Conservation (phyloP, 2,329 filamentous ascomycete genomes). For the Colletotrichum sp. region DNA sequence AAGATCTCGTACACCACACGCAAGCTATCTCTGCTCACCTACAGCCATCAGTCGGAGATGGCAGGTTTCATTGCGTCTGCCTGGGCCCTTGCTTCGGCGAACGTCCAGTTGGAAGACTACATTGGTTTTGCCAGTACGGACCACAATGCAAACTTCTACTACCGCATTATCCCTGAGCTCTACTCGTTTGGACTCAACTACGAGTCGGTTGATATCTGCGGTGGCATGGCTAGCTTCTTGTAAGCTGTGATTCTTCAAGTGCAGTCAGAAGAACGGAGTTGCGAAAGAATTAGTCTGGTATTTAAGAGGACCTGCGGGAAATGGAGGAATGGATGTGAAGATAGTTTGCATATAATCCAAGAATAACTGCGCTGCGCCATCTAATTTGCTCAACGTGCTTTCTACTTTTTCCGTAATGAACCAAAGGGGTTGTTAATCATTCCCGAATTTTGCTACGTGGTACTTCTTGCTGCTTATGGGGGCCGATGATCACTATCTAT, state of each 20-base stretch:
- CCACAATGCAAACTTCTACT: background rate
- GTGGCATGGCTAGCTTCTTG: background rate
- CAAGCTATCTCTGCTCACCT: background rate
- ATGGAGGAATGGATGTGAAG: rapidly evolving
- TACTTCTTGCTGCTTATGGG: background rate
- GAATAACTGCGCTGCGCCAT: background rate
- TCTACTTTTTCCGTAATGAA: background rate
- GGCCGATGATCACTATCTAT: no score
- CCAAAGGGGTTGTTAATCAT: background rate
- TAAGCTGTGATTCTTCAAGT: background rate
- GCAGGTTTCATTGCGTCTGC: background rate
- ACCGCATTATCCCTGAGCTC: background rate
- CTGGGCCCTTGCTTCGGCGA: background rate
- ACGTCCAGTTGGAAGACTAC: background rate
- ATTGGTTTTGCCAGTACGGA: background rate
- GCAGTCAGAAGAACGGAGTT: background rate
- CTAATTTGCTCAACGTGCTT: background rate
- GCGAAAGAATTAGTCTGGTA: rapidly evolving
- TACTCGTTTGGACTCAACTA: background rate
- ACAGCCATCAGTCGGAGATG: background rate
- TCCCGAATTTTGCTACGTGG: background rate
- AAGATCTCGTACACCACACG: background rate
- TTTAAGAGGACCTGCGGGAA: background rate
- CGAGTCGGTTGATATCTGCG: background rate
- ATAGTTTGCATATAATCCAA: background rate